Conservation (phyloP, 441 rosid genomes). For the Adansonia madagascariensis region DNA sequence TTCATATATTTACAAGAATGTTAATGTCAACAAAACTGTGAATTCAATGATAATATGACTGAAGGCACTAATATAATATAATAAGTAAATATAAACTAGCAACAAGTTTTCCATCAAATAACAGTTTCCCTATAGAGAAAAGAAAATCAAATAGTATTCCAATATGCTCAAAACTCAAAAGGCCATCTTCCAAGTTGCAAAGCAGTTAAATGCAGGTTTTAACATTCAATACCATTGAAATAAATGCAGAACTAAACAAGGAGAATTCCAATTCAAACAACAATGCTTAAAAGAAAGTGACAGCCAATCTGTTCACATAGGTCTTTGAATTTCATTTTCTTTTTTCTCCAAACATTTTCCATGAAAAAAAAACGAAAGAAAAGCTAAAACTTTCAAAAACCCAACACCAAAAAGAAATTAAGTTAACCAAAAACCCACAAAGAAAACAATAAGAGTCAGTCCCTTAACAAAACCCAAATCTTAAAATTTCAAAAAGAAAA, state of each 20-base stretch:
- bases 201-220: background rate
- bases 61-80: conserved; percentile 14
- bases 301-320: background rate
- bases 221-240: background rate
- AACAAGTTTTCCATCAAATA: background rate
- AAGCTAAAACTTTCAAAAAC: conserved; percentile 13
- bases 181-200: background rate
- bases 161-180: conserved; percentile 11
- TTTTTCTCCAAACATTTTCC: conserved; percentile 19
- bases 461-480: background rate
- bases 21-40: background rate
- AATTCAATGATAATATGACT: background rate
- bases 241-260: conserved; percentile 11
- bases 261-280: conserved; percentile 1
- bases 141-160: background rate
- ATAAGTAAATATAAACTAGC: background rate
- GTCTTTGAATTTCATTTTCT: no score
- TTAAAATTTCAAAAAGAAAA: background rate
- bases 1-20: background rate
- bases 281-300: background rate
- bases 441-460: conserved; percentile 12
- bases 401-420: conserved; percentile 16
- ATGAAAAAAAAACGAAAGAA: background rate
- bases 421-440: conserved; percentile 20
- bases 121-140: background rate